Percentiles rank a stretch among this genome's conserved stretches.
Evolutionary conservation across 108 stramenopile genomes (phyloP).

Genomic region (Seminavis robusta): DNA sequence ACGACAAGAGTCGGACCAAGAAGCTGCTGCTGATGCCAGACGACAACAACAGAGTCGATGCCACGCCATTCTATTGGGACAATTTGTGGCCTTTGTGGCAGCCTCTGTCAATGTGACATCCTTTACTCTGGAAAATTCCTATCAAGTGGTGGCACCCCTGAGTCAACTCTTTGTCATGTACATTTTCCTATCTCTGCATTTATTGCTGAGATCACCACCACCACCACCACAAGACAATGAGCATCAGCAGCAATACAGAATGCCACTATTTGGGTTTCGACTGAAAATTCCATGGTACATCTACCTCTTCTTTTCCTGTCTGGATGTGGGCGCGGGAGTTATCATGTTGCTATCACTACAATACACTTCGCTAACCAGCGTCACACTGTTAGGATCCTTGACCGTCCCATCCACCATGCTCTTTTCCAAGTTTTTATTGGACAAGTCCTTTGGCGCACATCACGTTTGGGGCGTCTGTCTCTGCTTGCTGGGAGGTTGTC

Average conservation of each 20-base stretch:
- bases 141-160: conserved; percentile 24
- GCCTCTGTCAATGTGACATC: conserved; percentile 59
- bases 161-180: conserved; percentile 32
- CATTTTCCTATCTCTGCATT: conserved; percentile 26
- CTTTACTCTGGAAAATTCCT: conserved; percentile 46
- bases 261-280: conserved; percentile 22
- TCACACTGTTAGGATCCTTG: conserved; percentile 79
- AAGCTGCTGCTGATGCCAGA: too few relatives aligned
- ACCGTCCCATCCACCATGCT: conserved; percentile 87
- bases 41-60: too few relatives aligned
- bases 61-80: conserved; percentile 44
- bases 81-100: conserved; percentile 51
- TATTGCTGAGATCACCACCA: conserved; percentile 10
- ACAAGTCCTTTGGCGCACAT: conserved; percentile 18
- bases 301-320: conserved; percentile 47
- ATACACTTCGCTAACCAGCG: conserved; percentile 80
- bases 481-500: conserved; percentile 40
- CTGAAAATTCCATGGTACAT: conserved; percentile 40
- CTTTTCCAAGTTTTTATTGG: conserved; percentile 54
- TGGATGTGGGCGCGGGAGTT: conserved; percentile 79
- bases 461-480: conserved; percentile 45
- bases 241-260: conserved; percentile 4
- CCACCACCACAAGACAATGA: background rate
- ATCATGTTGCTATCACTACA: conserved; percentile 59
- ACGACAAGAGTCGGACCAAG: too few relatives aligned